Base-by-base conservation (phyloP, 108 stramenopile species). In the Nitzschia sp. region DNA sequence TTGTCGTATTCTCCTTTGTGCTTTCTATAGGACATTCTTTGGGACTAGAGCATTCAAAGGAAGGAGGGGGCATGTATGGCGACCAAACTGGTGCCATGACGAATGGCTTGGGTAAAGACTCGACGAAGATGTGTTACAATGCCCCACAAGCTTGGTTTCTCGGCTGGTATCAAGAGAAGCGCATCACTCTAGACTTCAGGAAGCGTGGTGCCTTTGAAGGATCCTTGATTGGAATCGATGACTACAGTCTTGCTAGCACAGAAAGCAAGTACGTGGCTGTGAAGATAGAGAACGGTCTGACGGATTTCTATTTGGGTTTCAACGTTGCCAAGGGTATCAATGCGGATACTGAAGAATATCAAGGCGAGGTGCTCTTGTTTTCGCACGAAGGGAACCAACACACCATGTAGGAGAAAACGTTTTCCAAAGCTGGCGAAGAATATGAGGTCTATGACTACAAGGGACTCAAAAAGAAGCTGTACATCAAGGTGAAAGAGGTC, bases 111-210 rank as follows among this genome's bases (percentile, higher is more conserved):
- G 27, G 21, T 25, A 3, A 55, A 25, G 68, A 82, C 25, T 68
- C 65, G 32, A 83, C 86, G 1, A 5, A 34, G 5, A 73, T 80
- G 78, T 87, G 86, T 45, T 87, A 84, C 76, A 87, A 87, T 35
- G 63, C 59, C 11, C 76, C 78, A 25, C 82, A 87, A 53, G 60
- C 27, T 13, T 76, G 47, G 69, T 64, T 72, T 25, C 34, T 76
- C 2, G 80, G 80, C 3, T 84, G 83, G 83, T 86, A 66, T 31
- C 8, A 48, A 31, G 72, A 77, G 17, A 38, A 58, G 11, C 59
- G 55, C 19, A 23, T 41, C 53, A 27, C 56, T 54, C 38, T 31
- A 26, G n/a, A 48, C 63, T 59, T 44, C 65, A 34, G 63, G 63
- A 75, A 17, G 23, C 36, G 5, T 58, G 38, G 38, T 6, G 48